Conservation (phyloP, 176 grass and related monocot species). For the Paspalum notatum region DNA sequence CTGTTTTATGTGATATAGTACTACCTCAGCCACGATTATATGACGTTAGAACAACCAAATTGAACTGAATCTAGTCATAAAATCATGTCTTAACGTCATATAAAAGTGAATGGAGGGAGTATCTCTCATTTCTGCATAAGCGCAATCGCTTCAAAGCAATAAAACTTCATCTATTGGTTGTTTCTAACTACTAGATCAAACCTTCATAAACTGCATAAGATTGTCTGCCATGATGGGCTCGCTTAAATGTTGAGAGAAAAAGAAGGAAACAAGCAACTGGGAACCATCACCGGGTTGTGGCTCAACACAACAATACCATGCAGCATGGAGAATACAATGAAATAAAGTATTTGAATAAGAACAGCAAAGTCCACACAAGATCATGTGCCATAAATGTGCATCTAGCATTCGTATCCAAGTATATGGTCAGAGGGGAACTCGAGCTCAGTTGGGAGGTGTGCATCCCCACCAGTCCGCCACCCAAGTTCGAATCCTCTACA, state of each 20-base stretch:
- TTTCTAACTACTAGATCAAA: constrained; percentile 21
- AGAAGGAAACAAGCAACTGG: neutral
- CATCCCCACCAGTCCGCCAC: neutral
- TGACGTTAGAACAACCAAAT: too few species aligned
- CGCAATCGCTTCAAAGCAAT: constrained; percentile 20
- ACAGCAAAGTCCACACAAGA: constrained; percentile 1
- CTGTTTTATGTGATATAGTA: constrained; percentile 27
- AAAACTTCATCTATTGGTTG: constrained; percentile 34
- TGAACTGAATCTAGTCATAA: too few species aligned
- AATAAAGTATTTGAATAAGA: neutral
- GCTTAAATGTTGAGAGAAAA: constrained; percentile 17
- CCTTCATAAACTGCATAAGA: constrained; percentile 9
- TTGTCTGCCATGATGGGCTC: neutral
- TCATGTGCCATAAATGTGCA: neutral
- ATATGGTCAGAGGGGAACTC: neutral
- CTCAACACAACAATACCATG: constrained; percentile 12
- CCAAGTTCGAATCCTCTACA: neutral
- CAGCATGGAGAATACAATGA: constrained; percentile 2
- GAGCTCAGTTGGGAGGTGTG: neutral
- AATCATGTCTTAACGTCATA: too few species aligned
- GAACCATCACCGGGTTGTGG: constrained; percentile 14
- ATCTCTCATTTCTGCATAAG: neutral
- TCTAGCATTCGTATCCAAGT: constrained; percentile 15
- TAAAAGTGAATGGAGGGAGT: too few species aligned
- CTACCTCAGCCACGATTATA: too few species aligned